Conservation (phyloP, 2,329 filamentous ascomycete genomes). For the Diplodia intermedia region DNA sequence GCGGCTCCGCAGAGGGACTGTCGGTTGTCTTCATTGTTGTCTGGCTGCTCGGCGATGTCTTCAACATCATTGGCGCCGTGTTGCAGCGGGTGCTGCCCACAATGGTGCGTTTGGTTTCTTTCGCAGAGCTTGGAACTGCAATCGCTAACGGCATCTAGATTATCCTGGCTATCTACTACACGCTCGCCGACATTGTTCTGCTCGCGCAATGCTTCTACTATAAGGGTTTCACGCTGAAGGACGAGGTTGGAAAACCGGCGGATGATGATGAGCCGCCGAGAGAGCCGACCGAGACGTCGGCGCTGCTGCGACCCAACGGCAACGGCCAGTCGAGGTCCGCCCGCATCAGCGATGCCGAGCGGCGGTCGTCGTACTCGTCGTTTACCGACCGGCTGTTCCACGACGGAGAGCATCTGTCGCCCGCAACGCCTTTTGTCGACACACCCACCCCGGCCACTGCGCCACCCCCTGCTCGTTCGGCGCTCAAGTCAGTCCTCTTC, state of each 20-base stretch:
- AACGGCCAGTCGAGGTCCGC: conserved; percentile 38
- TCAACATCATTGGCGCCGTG: conserved; percentile 93
- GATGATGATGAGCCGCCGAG: conserved; percentile 37
- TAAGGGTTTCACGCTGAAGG: conserved; percentile 69
- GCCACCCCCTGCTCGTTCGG: conserved; percentile 45
- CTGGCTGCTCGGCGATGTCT: conserved; percentile 93
- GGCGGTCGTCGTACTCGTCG: conserved; percentile 44
- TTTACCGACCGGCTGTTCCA: conserved; percentile 59
- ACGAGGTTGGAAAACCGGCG: conserved; percentile 41
- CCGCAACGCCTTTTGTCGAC: conserved; percentile 79
- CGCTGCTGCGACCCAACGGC: conserved; percentile 40
- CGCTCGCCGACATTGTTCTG: conserved; percentile 87
- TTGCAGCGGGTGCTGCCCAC: conserved; percentile 91
- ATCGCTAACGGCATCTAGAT: conserved; percentile 56
- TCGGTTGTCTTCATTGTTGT: conserved; percentile 91
- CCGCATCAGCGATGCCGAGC: conserved; percentile 40
- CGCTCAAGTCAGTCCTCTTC: conserved; percentile 68
- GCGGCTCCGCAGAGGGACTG: conserved; percentile 83
- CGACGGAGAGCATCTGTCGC: conserved; percentile 76
- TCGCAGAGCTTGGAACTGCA: not conserved
- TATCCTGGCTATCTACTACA: conserved; percentile 94
- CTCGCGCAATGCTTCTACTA: conserved; percentile 95
- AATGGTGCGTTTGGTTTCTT: conserved; percentile 64
- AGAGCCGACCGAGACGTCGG: conserved; percentile 46
- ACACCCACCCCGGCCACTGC: conserved; percentile 46